Evolutionary conservation across 495 filamentous ascomycete genomes (phyloP).

Genomic region (Bryoglossum gracile): DNA sequence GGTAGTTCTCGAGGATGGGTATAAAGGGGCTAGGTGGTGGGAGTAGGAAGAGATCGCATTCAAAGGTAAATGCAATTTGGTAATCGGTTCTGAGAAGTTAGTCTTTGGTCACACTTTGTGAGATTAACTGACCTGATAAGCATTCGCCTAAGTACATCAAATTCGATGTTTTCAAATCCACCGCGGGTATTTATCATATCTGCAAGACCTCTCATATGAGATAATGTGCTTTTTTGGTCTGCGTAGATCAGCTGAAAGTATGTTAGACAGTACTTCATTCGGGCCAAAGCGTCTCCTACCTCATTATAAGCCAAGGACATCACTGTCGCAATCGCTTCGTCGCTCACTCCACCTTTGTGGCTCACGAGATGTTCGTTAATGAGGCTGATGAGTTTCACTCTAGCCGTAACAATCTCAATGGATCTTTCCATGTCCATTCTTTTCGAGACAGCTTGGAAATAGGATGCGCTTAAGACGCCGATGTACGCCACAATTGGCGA

Average conservation of each 20-base stretch:
- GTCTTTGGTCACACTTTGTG: background rate
- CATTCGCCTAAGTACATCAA: conserved; percentile 8
- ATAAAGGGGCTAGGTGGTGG: background rate
- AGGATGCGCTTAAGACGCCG: conserved; percentile 11
- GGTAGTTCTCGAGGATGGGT: conserved; percentile 4
- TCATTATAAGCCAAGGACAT: conserved; percentile 34
- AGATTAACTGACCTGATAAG: conserved; percentile 13
- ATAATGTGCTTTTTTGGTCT: conserved; percentile 15
- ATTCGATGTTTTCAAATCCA: conserved; percentile 11
- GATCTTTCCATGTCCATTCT: conserved; percentile 13
- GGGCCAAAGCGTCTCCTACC: conserved; percentile 18
- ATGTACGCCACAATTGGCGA: conserved; percentile 15
- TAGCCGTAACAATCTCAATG: conserved; percentile 9
- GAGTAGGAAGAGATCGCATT: conserved; percentile 15
- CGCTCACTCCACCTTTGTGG: conserved; percentile 26
- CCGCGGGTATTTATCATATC: conserved; percentile 20
- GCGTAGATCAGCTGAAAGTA: conserved; percentile 14
- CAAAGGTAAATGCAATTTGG: conserved; percentile 19
- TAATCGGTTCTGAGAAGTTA: conserved; percentile 19
- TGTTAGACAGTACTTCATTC: background rate
- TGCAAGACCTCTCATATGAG: conserved; percentile 21
- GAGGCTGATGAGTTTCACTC: conserved; percentile 20
- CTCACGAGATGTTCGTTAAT: conserved; percentile 32
- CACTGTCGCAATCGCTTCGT: conserved; percentile 32
- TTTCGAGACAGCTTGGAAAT: conserved; percentile 13